Base-by-base conservation (phyloP, 257 asterid species). In the Hygrophila difformis region DNA sequence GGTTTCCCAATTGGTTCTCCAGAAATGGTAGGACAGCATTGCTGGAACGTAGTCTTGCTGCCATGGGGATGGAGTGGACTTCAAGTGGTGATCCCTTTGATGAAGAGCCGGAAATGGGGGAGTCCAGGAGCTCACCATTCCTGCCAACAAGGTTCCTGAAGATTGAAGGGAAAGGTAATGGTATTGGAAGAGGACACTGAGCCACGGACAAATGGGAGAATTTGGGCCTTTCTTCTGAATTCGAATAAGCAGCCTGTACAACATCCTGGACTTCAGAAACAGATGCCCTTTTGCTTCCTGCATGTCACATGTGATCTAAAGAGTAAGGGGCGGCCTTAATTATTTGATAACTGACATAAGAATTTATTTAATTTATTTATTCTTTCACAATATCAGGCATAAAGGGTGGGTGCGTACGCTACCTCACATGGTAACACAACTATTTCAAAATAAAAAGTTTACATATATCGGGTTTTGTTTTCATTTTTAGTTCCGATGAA, bases 141-240 rank as follows among this genome's bases (percentile, higher is more conserved):
- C 54, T 76, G 29, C 92, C 96, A 54, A 89, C 62, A 24, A 39
- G 60, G 54, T 56, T 69, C 15, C 84, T 64, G 40, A 89, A 82
- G 66, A 89, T 70, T 13, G 83, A 66, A 47, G 98, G 98, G 60
- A 79, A 89, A 18, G 98, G 94, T 59, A 89, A 53, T 4, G 96
- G 98, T 54, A 89, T 70, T 0, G 98, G 96, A 47, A 89, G 94
- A 53, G 98, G 98, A 22, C 79, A 75, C 13, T 71, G 73, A 29
- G 96, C 63, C 48, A 72, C 67, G 4, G 94, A 73, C 28, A 89
- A 74, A 68, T 85, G 82, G 20, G 83, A 77, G 72, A 89, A 89
- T 53, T 60, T 71, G 1, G 96, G 98, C 48, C 69, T 74, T 36
- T 41, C 43, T 5, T 37, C 50, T 34, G 88, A 68, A 1, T 59